Percentiles rank a stretch among this genome's conserved stretches.
phyloP scores from a whole-genome alignment of 108 stramenopile genomes.

The Hondaea fermentalgiana region DNA sequence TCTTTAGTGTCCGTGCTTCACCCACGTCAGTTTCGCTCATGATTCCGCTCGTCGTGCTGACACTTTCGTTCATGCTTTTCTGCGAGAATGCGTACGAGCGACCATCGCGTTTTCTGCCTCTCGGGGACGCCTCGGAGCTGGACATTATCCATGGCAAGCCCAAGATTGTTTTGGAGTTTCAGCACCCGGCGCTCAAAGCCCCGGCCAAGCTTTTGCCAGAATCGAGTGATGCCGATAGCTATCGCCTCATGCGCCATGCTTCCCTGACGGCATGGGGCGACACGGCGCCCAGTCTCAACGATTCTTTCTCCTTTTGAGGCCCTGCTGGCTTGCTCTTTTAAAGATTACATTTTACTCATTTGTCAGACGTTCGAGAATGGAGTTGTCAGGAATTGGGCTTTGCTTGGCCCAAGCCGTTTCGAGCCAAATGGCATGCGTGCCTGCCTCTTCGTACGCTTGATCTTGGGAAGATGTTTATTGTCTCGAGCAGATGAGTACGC shows the following conservation, averaged over 20 bases:
- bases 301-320: background rate
- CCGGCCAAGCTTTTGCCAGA: background rate
- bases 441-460: no score
- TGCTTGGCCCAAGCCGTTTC: background rate
- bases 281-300: background rate
- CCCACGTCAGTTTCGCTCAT: background rate
- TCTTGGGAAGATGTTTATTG: no score
- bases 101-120: background rate
- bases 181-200: background rate
- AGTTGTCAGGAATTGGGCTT: background rate
- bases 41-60: background rate
- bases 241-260: background rate
- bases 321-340: background rate
- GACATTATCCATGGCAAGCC: background rate
- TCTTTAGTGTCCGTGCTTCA: background rate
- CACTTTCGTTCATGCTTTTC: background rate
- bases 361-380: background rate
- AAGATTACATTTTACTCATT: background rate
- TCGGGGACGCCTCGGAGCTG: background rate
- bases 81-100: conserved; percentile 12
- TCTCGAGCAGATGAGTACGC: no score
- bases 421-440: no score
- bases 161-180: background rate
- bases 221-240: background rate
- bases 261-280: background rate